These are phyloP conservation scores for Helichrysum umbraculigerum DNA, from an alignment of 129 eudicot genomes.

Conservation along the genomic window DNA sequence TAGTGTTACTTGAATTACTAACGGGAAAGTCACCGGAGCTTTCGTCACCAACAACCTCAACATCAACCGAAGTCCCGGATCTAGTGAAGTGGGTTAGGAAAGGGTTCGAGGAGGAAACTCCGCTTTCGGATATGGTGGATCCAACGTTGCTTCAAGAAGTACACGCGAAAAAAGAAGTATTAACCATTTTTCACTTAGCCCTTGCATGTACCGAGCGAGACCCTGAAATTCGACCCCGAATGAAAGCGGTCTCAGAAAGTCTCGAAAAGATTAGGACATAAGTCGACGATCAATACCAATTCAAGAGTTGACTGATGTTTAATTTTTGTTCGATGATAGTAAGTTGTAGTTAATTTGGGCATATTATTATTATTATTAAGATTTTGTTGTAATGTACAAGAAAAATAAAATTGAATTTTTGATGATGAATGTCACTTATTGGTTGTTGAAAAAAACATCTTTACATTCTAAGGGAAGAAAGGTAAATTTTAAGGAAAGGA, in stretches of 20 bases:
- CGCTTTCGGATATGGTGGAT: constrained; percentile 87
- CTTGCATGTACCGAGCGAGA: constrained; percentile 87
- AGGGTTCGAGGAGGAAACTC: constrained; percentile 87
- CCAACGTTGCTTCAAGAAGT: constrained; percentile 82
- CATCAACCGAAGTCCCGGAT: constrained; percentile 67
- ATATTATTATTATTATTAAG: neutral
- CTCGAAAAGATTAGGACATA: constrained; percentile 68
- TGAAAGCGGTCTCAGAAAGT: constrained; percentile 76
- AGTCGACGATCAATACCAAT: constrained; percentile 3
- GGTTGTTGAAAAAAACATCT: constrained; percentile 20
- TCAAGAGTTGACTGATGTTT: constrained; percentile 2
- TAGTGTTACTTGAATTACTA: constrained; percentile 72
- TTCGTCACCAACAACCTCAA: constrained; percentile 75
- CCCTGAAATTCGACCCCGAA: constrained; percentile 84
- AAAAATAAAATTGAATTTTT: constrained; percentile 26
- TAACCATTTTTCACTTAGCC: constrained; percentile 69
- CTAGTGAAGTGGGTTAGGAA: constrained; percentile 86
- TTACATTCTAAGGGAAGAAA: constrained; percentile 19
- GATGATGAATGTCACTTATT: constrained; percentile 24
- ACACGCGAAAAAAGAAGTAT: constrained; percentile 82
- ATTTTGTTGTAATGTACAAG: constrained; percentile 23
- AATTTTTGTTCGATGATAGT: constrained; percentile 14
- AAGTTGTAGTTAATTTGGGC: constrained; percentile 23
- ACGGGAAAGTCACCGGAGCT: constrained; percentile 88
- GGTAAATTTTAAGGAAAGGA: constrained; percentile 19